A percentile compares a stretch with the other conserved stretches of the same genome.
Conservation (phyloP, 768 basidiomycete species). For the Postia placenta region DNA sequence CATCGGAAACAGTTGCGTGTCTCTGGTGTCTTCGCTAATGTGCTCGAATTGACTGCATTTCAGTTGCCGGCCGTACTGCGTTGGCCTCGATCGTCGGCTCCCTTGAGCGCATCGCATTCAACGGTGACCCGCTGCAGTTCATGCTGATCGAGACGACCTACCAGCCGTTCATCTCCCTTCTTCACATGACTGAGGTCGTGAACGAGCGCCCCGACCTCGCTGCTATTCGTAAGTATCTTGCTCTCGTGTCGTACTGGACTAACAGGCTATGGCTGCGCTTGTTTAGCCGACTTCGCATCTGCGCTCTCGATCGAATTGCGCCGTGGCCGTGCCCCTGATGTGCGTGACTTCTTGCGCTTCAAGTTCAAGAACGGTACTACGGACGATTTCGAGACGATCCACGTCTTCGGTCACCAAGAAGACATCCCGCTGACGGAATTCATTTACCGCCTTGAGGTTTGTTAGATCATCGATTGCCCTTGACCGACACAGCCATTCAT, state of each 20-base stretch:
- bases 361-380: conserved; percentile 80
- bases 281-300: conserved; percentile 63
- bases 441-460: conserved; percentile 75
- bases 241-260: no score
- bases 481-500: background rate
- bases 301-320: conserved; percentile 77
- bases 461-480: conserved; percentile 5
- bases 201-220: conserved; percentile 52
- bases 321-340: conserved; percentile 66
- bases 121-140: conserved; percentile 74
- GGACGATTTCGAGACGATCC: conserved; percentile 55
- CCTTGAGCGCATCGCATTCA: conserved; percentile 73
- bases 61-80: conserved; percentile 80
- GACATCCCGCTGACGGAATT: conserved; percentile 83
- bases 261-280: no score
- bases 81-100: conserved; percentile 65
- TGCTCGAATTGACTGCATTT: background rate
- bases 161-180: conserved; percentile 87
- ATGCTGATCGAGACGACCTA: conserved; percentile 77
- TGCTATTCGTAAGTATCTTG: conserved; percentile 67
- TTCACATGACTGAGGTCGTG: conserved; percentile 66
- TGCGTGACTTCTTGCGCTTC: conserved; percentile 78
- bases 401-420: conserved; percentile 67
- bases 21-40: background rate
- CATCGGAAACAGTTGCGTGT: conserved; percentile 72